Evolutionary conservation across 805 yeast genomes (phyloP).

Genomic region (Candida ficus): DNA sequence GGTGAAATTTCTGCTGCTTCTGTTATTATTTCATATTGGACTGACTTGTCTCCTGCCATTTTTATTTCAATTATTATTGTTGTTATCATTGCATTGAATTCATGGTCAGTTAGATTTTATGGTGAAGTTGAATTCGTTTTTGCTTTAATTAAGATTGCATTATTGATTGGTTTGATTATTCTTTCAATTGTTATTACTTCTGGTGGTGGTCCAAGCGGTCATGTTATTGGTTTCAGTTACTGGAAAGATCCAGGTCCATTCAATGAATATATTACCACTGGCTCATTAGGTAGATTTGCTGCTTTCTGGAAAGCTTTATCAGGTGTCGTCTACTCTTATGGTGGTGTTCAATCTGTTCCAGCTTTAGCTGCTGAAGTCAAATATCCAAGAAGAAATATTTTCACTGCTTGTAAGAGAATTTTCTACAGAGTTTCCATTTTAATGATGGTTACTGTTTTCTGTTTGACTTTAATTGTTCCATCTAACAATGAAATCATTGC

Average conservation of each 20-base stretch:
- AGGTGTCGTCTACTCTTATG: constrained; percentile 34
- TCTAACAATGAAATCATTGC: constrained; percentile 25
- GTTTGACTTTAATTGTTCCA: constrained; percentile 30
- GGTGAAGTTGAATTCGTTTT: constrained; percentile 59
- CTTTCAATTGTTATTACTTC: constrained; percentile 49
- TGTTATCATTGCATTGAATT: constrained; percentile 31
- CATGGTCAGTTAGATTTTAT: constrained; percentile 34
- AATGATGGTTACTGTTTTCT: constrained; percentile 28
- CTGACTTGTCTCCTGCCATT: constrained; percentile 37
- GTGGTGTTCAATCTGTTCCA: constrained; percentile 43
- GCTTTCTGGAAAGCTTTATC: constrained; percentile 32
- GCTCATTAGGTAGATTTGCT: constrained; percentile 21
- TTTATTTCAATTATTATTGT: constrained; percentile 38
- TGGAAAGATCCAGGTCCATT: constrained; percentile 21
- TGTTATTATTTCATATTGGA: constrained; percentile 42
- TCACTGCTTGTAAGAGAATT: constrained; percentile 29
- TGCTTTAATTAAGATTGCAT: constrained; percentile 48
- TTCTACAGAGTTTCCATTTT: constrained; percentile 26
- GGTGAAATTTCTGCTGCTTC: constrained; percentile 41
- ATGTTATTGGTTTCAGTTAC: constrained; percentile 32
- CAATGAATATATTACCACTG: constrained; percentile 15
- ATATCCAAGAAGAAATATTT: constrained; percentile 30
- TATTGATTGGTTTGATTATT: constrained; percentile 57
- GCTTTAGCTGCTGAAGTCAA: constrained; percentile 35
- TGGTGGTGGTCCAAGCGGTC: constrained; percentile 52